Percentiles rank a stretch among this genome's conserved stretches.
Conservation (phyloP, 1,139 yeast genomes). For the Diutina siamensis region DNA sequence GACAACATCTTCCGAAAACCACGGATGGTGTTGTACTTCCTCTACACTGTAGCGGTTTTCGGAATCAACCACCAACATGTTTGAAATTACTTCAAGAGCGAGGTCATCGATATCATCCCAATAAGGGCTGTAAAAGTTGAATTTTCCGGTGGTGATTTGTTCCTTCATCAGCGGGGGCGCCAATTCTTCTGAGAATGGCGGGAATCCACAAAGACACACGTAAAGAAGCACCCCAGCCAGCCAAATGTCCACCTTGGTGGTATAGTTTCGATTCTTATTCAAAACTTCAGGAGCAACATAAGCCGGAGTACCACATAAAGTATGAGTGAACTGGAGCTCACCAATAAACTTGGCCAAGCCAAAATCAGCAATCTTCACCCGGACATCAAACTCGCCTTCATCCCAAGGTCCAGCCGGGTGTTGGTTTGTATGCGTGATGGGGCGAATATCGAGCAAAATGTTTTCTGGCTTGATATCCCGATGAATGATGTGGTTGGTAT, state of each 20-base stretch:
- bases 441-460: constrained; percentile 60
- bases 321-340: constrained; percentile 18
- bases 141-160: constrained; percentile 54
- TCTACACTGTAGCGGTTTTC: constrained; percentile 37
- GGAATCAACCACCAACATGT: constrained; percentile 49
- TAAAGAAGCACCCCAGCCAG: constrained; percentile 67
- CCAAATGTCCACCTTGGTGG: constrained; percentile 71
- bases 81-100: constrained; percentile 54
- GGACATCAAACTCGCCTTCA: constrained; percentile 45
- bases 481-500: constrained; percentile 69
- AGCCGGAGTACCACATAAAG: constrained; percentile 20
- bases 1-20: constrained; percentile 30
- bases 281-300: constrained; percentile 69
- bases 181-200: constrained; percentile 73
- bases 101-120: constrained; percentile 63
- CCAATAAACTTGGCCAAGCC: constrained; percentile 22
- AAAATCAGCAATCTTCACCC: constrained; percentile 67
- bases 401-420: constrained; percentile 70
- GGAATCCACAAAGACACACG: constrained; percentile 74
- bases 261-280: constrained; percentile 41
- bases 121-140: constrained; percentile 69
- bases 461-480: constrained; percentile 87
- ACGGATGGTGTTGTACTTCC: constrained; percentile 42
- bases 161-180: constrained; percentile 74
- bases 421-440: constrained; percentile 22